Base-by-base conservation (phyloP, 345 rosid species). In the Rhodamnia rubescens region DNA sequence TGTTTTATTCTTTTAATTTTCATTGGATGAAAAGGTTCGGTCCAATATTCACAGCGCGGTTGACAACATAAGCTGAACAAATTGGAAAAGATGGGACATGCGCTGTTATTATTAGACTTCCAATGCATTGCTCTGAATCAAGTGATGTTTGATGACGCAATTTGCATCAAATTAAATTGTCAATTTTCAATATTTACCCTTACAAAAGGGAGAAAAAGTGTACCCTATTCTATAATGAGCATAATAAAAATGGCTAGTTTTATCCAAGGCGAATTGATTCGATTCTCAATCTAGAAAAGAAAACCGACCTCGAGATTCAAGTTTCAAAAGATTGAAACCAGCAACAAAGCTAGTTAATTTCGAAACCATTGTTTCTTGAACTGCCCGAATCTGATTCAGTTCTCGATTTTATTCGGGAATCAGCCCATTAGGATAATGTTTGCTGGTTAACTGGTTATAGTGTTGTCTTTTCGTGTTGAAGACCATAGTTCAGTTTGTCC, bases 361-460 rank as follows among this genome's bases (percentile, higher is more conserved):
- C 4, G 44, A 42, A 42, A 42, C 7, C 5, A 42, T 42, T 4
- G 44, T 42, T 42, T 42, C 44, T 5, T 42, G 5, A 42, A 42
- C 4, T 3, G 40, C 2, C 40, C 40, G 40, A 36, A 36, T 36
- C 40, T n/a, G 40, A 36, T 42, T 5, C 44, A 13, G 0, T n/a
- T 59, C 15, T 1, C 69, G 6, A n/a, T n/a, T 59, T 0, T 15
- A 59, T 1, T 0, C 0, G 0, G 1, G 4, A 59, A 6, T 59
- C 15, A 15, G 9, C 9, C 18, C 69, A 59, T 27, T 42, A 42
- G 7, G 44, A 42, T 42, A 42, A 5, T 29, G n/a, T n/a, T 58
- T 58, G 12, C 12, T 3, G n/a, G 64, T 58, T 58, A n/a, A 58
- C 7, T n/a, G 11, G 64, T 58, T 58, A 11, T 58, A 32, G 26